Conservation (phyloP, 179 eudicot genomes). For the Silene coronaria region DNA sequence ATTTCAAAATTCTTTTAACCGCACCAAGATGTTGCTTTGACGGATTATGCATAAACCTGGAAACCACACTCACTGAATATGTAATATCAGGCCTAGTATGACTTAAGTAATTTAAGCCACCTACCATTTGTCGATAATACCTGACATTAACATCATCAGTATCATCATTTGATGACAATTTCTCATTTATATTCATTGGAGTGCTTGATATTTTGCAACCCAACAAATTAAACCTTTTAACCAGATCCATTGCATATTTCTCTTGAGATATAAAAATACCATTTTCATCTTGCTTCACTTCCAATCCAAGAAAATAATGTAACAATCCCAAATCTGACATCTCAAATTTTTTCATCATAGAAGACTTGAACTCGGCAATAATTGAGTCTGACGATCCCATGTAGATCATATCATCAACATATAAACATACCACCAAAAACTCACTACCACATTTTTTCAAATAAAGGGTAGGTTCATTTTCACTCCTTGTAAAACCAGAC, state of each 20-base stretch:
- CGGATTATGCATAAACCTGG: too few relatives aligned
- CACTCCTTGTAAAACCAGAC: constrained; percentile 9
- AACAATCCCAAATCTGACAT: constrained; percentile 15
- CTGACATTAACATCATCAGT: background rate
- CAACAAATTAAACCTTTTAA: constrained; percentile 1
- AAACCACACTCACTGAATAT: too few relatives aligned
- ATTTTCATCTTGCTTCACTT: background rate
- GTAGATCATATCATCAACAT: too few relatives aligned
- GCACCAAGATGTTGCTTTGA: too few relatives aligned
- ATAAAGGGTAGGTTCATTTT: constrained; percentile 23
- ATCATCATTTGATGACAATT: background rate
- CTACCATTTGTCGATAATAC: too few relatives aligned
- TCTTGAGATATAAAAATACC: constrained; percentile 7
- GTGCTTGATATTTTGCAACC: background rate
- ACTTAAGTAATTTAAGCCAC: too few relatives aligned
- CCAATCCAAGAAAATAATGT: constrained; percentile 18
- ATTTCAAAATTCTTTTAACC: too few relatives aligned
- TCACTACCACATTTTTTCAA: constrained; percentile 20
- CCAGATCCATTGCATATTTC: constrained; percentile 12
- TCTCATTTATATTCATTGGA: background rate
- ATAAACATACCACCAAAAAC: constrained; percentile 18
- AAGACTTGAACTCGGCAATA: too few relatives aligned
- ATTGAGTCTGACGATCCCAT: too few relatives aligned
- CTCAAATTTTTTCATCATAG: too few relatives aligned
- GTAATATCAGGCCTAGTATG: too few relatives aligned